Base-by-base conservation (phyloP, 163 green algal genomes). In the Scenedesmus sp. region DNA sequence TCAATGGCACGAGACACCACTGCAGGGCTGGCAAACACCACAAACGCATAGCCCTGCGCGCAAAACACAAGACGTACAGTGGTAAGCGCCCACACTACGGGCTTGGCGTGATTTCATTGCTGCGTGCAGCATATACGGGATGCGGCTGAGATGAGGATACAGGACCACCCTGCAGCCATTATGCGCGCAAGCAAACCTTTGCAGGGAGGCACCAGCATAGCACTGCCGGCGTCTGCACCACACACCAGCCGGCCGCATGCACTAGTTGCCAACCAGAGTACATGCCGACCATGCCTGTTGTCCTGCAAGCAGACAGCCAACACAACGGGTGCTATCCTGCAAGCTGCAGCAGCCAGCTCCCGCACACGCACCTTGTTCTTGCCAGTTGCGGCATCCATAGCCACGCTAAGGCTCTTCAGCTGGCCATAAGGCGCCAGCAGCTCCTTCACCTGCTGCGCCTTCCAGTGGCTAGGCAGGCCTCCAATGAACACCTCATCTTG, bases 401-500 rank as follows among this genome's bases (percentile, higher is more conserved):
- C 87, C 46, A 91, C 87, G 46, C 87, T 91, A 7, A 91, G 76
- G 76, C 87, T 91, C 87, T 91, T 91, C 56, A 91, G 87, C 34
- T 77, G 87, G 12, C 87, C 87, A 87, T 86, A 91, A 2, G 87
- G 87, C 23, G 87, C 87, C 7, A 91, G 87, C 87, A 91, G 59
- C n/a, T 91, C 76, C 76, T 91, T 91, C 12, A 91, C 76, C 57
- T 91, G 87, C 55, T 84, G 73, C 0, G 87, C 74, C 34, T 91
- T 91, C 87, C 87, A 91, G 59, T 86, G 70, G 59, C 87, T 91
- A 1, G 87, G 87, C 59, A 91, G 59, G 57, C 87, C 87, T 4
- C 87, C 87, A 55, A 91, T 91, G 18, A 91, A 91, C 87, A 91
- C 87, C 46, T 91, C 87, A 62, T 91, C 87, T 23, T 79, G 70